Percentiles rank a stretch among this genome's conserved stretches.
Conservation (phyloP, 768 basidiomycete species). For the Melanogaster broomeanus region DNA sequence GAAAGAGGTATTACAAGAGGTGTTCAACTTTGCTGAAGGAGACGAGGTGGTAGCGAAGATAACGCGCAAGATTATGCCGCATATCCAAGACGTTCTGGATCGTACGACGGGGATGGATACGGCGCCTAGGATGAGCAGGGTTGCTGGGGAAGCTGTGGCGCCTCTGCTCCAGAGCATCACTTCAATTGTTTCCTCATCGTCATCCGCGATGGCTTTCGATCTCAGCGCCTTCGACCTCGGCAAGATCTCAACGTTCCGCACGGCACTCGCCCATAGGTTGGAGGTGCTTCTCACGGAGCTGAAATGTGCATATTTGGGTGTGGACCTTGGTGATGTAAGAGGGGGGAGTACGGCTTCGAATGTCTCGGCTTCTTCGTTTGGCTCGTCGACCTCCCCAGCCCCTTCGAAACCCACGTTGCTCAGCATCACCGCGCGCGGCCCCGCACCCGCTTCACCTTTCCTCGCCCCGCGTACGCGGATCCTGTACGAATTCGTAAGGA, state of each 20-base stretch:
- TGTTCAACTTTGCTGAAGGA: constrained; percentile 8
- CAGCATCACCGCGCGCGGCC: constrained; percentile 52
- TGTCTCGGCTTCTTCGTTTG: not conserved
- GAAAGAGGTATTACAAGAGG: constrained; percentile 14
- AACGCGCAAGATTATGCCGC: constrained; percentile 33
- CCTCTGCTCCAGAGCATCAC: constrained; percentile 56
- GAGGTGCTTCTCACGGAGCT: constrained; percentile 26
- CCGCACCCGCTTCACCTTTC: constrained; percentile 65
- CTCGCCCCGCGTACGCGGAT: constrained; percentile 55
- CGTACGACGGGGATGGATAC: constrained; percentile 73
- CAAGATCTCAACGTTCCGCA: constrained; percentile 26
- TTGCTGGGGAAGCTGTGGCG: constrained; percentile 61
- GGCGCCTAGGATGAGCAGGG: constrained; percentile 64
- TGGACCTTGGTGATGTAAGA: constrained; percentile 21
- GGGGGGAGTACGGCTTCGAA: constrained; percentile 3
- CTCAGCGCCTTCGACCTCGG: constrained; percentile 15
- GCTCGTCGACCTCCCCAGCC: constrained; percentile 18
- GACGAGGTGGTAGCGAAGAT: constrained; percentile 15
- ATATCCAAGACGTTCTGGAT: constrained; percentile 58
- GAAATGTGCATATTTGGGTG: constrained; percentile 30
- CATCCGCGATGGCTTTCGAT: not conserved
- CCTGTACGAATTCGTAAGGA: constrained; percentile 77
- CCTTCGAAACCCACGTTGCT: constrained; percentile 29
- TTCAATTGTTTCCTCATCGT: not conserved
- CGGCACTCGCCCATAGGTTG: constrained; percentile 14